Percentiles rank a stretch among this genome's conserved stretches.
Conservation (phyloP, 257 asterid genomes). For the Leonotis leonurus region DNA sequence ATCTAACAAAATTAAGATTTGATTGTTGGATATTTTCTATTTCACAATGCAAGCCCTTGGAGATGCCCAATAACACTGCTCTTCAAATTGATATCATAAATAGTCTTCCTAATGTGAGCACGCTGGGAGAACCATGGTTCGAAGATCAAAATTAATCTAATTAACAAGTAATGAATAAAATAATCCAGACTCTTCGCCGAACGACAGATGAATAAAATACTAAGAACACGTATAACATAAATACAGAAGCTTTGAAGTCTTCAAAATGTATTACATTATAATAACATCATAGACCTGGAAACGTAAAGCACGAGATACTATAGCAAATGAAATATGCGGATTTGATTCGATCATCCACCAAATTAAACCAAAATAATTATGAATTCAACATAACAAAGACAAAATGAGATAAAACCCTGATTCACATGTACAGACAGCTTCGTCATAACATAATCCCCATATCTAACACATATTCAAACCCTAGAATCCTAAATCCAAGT, state of each 20-base stretch:
- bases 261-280: neutral
- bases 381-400: neutral
- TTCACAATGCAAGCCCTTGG: too few species aligned
- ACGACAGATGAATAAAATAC: neutral
- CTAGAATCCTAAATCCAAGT: neutral
- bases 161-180: too few species aligned
- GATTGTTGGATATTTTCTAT: too few species aligned
- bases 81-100: neutral
- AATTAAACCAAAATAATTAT: neutral
- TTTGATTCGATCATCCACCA: neutral
- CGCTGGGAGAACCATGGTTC: neutral
- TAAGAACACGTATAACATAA: neutral
- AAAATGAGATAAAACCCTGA: neutral
- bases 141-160: too few species aligned
- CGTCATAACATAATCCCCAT: neutral
- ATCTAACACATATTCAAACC: constrained; percentile 23
- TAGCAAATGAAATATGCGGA: neutral
- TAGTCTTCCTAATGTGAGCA: neutral
- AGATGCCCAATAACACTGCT: too few species aligned
- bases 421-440: neutral
- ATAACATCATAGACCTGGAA: neutral
- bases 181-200: too few species aligned
- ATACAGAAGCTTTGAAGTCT: neutral
- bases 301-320: too few species aligned
- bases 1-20: too few species aligned